A percentile compares a stretch with the other conserved stretches of the same genome.
These are phyloP conservation scores for Westerdykella ornata DNA, from an alignment of 2,329 filamentous ascomycete species.

Conservation along the genomic window DNA sequence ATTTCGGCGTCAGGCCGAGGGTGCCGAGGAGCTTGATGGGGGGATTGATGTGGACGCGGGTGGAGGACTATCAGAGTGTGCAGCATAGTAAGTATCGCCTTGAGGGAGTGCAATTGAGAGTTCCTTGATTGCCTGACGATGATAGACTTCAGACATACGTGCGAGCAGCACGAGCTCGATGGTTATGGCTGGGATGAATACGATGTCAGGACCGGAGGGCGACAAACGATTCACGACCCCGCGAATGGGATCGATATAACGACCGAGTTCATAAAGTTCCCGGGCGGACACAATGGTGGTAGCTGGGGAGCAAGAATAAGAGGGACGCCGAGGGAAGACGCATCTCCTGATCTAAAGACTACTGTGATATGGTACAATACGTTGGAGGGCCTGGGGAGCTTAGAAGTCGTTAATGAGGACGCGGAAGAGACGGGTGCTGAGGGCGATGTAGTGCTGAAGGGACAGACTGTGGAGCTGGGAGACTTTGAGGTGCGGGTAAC, in stretches of 20 bases:
- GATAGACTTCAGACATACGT: slow-evolving; percentile 81
- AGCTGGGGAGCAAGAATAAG: slow-evolving; percentile 89
- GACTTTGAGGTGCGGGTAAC: slow-evolving; percentile 75
- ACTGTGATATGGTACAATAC: slow-evolving; percentile 76
- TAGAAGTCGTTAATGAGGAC: slow-evolving; percentile 54
- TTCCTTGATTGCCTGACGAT: slow-evolving; percentile 3
- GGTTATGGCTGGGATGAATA: slow-evolving; percentile 99
- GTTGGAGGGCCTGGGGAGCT: slow-evolving; percentile 65
- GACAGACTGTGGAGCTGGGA: slow-evolving; percentile 65
- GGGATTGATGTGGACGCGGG: slow-evolving; percentile 80
- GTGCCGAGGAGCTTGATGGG: slow-evolving; percentile 74
- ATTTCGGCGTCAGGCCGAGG: slow-evolving; percentile 82
- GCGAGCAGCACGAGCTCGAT: slow-evolving; percentile 90
- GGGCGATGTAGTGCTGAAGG: slow-evolving; percentile 61
- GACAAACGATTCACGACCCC: slow-evolving; percentile 84
- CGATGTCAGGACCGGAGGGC: slow-evolving; percentile 78
- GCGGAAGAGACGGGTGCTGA: slow-evolving; percentile 44
- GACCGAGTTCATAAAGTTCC: slow-evolving; percentile 88
- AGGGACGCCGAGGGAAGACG: slow-evolving; percentile 67
- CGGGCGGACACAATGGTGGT: slow-evolving; percentile 76
- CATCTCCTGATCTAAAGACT: slow-evolving; percentile 59
- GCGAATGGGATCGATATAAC: slow-evolving; percentile 85
- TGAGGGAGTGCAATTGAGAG: not conserved
- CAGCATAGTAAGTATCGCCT: slow-evolving; percentile 61
- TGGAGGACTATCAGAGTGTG: slow-evolving; percentile 69